Evolutionary conservation across 108 stramenopile genomes (phyloP).

Genomic region (Cyclotella sp.): DNA sequence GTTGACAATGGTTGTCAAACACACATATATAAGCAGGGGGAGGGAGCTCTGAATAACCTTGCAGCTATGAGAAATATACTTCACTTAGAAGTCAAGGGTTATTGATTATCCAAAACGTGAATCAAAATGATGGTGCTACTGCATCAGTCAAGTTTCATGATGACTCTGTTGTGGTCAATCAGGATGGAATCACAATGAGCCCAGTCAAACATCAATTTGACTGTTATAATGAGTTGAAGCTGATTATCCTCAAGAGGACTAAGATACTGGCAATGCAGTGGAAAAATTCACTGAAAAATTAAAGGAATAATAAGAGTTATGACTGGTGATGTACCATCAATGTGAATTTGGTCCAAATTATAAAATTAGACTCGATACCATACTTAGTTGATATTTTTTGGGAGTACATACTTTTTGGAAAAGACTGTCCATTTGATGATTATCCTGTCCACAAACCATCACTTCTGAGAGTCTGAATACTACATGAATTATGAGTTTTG

Average conservation of each 20-base stretch:
- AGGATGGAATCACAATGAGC: slow-evolving; percentile 1
- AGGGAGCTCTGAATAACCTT: slow-evolving; percentile 67
- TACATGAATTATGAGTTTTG: too few relatives aligned
- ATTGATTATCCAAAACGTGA: background rate
- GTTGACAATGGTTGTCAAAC: slow-evolving; percentile 20
- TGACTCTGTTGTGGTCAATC: slow-evolving; percentile 7
- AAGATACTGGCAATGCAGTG: background rate
- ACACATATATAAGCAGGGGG: slow-evolving; percentile 63
- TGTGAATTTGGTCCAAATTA: background rate
- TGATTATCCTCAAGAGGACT: slow-evolving; percentile 11
- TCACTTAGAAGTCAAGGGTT: slow-evolving; percentile 25
- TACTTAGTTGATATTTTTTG: too few relatives aligned
- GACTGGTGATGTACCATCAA: too few relatives aligned
- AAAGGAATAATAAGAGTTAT: too few relatives aligned
- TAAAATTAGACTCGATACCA: background rate
- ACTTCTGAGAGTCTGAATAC: too few relatives aligned
- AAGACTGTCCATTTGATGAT: too few relatives aligned
- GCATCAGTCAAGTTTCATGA: background rate
- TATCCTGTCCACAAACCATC: too few relatives aligned
- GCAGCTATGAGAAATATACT: slow-evolving; percentile 56
- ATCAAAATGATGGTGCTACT: background rate
- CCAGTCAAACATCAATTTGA: slow-evolving; percentile 74
- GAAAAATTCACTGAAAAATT: background rate
- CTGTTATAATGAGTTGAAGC: slow-evolving; percentile 47
- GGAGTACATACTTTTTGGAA: too few relatives aligned